Percentiles rank a stretch among this genome's conserved stretches.
phyloP scores from a whole-genome alignment of 805 yeast species.

The Ascoidea tarda region DNA sequence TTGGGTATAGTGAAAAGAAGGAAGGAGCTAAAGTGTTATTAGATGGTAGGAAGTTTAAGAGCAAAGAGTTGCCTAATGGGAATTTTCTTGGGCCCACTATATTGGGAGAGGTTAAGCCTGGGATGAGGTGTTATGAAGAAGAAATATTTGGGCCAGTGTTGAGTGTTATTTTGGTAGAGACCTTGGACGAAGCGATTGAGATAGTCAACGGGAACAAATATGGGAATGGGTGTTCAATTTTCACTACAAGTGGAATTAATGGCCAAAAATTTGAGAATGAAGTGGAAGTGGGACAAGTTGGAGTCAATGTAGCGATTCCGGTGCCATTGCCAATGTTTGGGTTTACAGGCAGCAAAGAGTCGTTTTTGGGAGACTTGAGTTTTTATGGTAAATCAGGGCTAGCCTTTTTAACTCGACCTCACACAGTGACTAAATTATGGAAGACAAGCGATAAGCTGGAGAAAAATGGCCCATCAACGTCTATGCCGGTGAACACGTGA shows the following conservation, averaged over 20 bases:
- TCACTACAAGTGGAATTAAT: slow-evolving; percentile 56
- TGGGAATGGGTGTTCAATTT: slow-evolving; percentile 62
- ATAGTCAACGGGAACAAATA: slow-evolving; percentile 46
- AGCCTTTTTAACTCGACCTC: slow-evolving; percentile 57
- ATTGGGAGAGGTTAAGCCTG: slow-evolving; percentile 44
- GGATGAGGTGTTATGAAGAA: slow-evolving; percentile 53
- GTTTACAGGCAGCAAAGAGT: slow-evolving; percentile 63
- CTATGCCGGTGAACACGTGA: too few species aligned
- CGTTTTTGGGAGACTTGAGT: slow-evolving; percentile 68
- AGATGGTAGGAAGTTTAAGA: slow-evolving; percentile 44
- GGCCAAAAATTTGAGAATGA: slow-evolving; percentile 57
- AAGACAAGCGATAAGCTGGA: slow-evolving; percentile 12
- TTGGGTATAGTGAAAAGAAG: slow-evolving; percentile 32
- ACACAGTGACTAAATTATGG: slow-evolving; percentile 64
- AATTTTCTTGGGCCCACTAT: slow-evolving; percentile 66
- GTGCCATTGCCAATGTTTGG: slow-evolving; percentile 75
- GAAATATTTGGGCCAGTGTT: slow-evolving; percentile 71
- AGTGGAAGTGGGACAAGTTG: slow-evolving; percentile 65
- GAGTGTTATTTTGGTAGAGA: slow-evolving; percentile 43
- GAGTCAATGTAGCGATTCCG: slow-evolving; percentile 68
- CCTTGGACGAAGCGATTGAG: slow-evolving; percentile 58
- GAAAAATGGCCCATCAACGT: too few species aligned
- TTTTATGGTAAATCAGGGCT: slow-evolving; percentile 71
- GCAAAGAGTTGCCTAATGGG: slow-evolving; percentile 40
- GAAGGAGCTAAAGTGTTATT: slow-evolving; percentile 47